Evolutionary conservation across 148 eudicot genomes (phyloP).

Genomic region (Cornus kousa): DNA sequence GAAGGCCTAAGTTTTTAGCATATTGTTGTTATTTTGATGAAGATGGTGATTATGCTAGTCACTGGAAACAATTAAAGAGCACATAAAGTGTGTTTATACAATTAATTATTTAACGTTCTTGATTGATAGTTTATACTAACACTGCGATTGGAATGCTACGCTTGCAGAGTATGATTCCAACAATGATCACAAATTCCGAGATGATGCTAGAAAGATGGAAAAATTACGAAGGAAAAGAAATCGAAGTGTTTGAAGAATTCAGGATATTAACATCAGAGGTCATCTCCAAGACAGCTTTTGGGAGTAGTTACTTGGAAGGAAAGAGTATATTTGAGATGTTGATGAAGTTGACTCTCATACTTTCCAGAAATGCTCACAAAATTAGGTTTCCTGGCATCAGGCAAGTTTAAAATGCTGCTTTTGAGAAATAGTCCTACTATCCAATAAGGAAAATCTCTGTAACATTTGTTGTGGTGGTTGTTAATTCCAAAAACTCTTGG

Average conservation of each 20-base stretch:
- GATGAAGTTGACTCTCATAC: slow-evolving; percentile 24
- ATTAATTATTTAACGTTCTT: too few species aligned
- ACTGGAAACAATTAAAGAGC: background rate
- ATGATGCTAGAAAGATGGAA: slow-evolving; percentile 35
- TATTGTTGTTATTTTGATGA: background rate
- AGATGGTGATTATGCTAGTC: background rate
- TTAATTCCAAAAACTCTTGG: too few species aligned
- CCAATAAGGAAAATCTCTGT: too few species aligned
- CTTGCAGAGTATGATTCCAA: slow-evolving; percentile 32
- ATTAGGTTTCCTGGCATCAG: slow-evolving; percentile 29
- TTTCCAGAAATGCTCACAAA: slow-evolving; percentile 28
- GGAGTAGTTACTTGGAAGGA: slow-evolving; percentile 37
- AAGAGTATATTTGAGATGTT: slow-evolving; percentile 36
- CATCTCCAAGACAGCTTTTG: slow-evolving; percentile 43
- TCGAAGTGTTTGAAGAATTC: slow-evolving; percentile 34
- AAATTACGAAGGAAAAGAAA: slow-evolving; percentile 28
- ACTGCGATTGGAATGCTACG: background rate
- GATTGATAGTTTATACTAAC: background rate
- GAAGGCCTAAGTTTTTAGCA: too few species aligned
- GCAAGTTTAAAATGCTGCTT: slow-evolving; percentile 5
- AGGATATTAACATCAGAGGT: slow-evolving; percentile 36
- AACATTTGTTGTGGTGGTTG: background rate
- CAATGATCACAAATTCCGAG: slow-evolving; percentile 29
- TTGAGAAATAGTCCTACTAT: too few species aligned
- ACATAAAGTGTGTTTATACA: background rate